Conservation (phyloP, 768 basidiomycete genomes). For the Lactifluus hygrophoroides region DNA sequence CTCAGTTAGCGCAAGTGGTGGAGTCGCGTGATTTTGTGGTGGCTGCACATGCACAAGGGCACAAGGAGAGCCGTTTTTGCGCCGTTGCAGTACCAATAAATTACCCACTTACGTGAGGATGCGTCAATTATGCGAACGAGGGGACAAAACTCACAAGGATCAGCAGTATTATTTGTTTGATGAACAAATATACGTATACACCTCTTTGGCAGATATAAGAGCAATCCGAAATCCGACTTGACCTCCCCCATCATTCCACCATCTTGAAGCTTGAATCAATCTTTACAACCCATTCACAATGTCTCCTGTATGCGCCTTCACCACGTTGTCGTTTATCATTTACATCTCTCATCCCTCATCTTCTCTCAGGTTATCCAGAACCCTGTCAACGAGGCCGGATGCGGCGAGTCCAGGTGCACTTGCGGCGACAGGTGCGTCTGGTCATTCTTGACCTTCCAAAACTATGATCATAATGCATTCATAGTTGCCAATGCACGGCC, state of each 20-base stretch:
- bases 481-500: constrained; percentile 51
- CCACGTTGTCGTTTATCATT: too few species aligned
- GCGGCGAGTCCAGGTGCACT: constrained; percentile 30
- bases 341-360: background rate
- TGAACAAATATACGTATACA: background rate
- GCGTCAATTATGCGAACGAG: background rate
- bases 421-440: constrained; percentile 41
- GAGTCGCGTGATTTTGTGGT: too few species aligned
- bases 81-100: too few species aligned
- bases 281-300: background rate
- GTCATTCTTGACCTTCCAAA: background rate
- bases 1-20: too few species aligned
- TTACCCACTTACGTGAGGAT: too few species aligned
- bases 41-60: too few species aligned
- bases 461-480: background rate
- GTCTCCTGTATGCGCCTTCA: background rate
- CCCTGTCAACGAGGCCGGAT: constrained; percentile 33
- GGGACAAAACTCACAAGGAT: too few species aligned
- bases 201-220: background rate
- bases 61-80: too few species aligned
- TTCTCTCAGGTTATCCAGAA: background rate
- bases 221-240: background rate
- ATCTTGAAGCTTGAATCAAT: too few species aligned
- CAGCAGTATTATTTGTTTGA: too few species aligned
- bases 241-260: background rate